Conservation (phyloP, 2,329 filamentous ascomycete genomes). For the Daldinia eschscholtzii region DNA sequence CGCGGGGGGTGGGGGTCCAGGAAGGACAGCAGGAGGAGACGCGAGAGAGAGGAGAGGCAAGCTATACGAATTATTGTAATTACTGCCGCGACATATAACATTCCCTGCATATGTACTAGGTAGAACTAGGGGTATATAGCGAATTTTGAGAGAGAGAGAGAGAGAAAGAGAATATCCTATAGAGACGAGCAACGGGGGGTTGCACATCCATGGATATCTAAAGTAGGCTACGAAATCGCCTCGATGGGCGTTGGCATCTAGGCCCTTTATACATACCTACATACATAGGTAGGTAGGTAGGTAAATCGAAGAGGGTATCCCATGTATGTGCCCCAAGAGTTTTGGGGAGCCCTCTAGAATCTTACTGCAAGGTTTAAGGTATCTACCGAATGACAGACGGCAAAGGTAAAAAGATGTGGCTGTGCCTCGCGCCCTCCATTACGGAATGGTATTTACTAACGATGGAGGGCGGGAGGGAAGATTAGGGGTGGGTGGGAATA, state of each 20-base stretch:
- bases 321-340: background rate
- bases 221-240: constrained; percentile 5
- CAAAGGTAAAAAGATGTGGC: constrained; percentile 28
- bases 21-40: constrained; percentile 9
- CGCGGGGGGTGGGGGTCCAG: constrained; percentile 39
- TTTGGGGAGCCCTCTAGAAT: constrained; percentile 6
- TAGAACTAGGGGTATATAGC: background rate
- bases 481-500: constrained; percentile 23
- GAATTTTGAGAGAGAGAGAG: too few species aligned
- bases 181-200: background rate
- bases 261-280: background rate
- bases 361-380: constrained; percentile 18
- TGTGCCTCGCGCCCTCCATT: constrained; percentile 34
- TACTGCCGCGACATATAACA: background rate
- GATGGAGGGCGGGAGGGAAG: constrained; percentile 23
- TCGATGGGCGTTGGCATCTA: background rate
- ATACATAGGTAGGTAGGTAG: background rate
- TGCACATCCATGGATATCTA: constrained; percentile 11
- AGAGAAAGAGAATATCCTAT: background rate
- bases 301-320: background rate
- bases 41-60: constrained; percentile 1
- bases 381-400: constrained; percentile 32
- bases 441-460: constrained; percentile 36
- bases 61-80: constrained; percentile 5
- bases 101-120: background rate